Conservation (phyloP, 2,329 filamentous ascomycete genomes). For the Fusarium ramigenum region DNA sequence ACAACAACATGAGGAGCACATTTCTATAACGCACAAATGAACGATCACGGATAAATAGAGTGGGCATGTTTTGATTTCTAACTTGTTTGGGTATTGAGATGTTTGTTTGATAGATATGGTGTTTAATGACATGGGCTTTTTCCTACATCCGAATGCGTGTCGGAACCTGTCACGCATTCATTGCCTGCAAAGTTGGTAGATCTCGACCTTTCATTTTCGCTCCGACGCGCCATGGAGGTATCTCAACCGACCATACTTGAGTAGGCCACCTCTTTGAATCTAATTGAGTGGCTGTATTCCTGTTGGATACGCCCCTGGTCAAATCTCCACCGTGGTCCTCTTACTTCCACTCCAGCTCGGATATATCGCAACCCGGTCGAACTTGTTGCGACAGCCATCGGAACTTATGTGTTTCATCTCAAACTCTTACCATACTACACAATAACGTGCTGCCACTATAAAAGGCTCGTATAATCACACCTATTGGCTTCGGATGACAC, state of each 20-base stretch:
- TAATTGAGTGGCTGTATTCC: background rate
- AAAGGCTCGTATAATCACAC: background rate
- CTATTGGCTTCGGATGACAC: background rate
- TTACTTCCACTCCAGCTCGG: slow-evolving; percentile 8
- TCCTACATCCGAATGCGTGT: background rate
- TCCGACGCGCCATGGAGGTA: background rate
- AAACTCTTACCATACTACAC: accelerated
- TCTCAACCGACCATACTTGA: background rate
- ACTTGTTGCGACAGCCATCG: background rate
- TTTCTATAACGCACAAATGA: too few relatives aligned
- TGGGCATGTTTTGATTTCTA: too few relatives aligned
- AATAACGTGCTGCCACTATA: background rate
- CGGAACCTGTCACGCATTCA: background rate
- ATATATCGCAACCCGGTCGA: background rate
- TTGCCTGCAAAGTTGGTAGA: background rate
- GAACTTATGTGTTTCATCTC: background rate
- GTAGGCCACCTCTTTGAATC: background rate
- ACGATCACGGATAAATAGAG: too few relatives aligned
- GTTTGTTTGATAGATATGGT: background rate
- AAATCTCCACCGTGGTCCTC: background rate
- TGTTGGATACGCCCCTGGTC: background rate
- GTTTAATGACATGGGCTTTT: background rate
- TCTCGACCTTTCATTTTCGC: background rate
- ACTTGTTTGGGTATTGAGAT: background rate
- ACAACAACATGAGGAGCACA: too few relatives aligned